phyloP scores from a whole-genome alignment of 2,329 filamentous ascomycete genomes.

The Colletotrichum sp. region DNA sequence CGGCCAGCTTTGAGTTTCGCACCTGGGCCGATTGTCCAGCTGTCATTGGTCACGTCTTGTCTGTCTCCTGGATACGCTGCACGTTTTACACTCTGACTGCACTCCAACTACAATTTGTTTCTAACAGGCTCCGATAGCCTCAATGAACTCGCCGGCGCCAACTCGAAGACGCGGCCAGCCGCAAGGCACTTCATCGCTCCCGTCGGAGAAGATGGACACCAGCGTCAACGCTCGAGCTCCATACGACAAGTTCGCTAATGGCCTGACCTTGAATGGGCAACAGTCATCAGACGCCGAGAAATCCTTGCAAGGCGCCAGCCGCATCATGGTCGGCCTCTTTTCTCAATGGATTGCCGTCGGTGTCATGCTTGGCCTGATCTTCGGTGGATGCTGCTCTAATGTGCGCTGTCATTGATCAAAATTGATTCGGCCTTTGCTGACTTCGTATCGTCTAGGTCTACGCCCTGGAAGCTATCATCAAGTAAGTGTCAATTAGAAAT shows the following conservation, averaged over 20 bases:
- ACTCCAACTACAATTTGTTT: background rate
- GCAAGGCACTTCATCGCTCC: constrained; percentile 19
- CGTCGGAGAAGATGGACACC: constrained; percentile 17
- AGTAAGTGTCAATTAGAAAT: constrained; percentile 61
- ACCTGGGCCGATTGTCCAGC: background rate
- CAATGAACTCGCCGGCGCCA: constrained; percentile 51
- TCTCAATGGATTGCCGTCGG: constrained; percentile 68
- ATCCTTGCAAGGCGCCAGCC: constrained; percentile 39
- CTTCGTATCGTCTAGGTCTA: constrained; percentile 70
- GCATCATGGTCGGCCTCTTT: constrained; percentile 62
- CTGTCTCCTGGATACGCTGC: background rate
- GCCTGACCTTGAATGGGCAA: background rate
- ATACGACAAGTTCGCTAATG: background rate
- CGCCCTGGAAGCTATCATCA: constrained; percentile 91
- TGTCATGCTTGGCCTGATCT: constrained; percentile 83
- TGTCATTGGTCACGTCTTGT: background rate
- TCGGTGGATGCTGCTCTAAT: constrained; percentile 95
- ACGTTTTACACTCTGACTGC: background rate
- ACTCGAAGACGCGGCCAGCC: constrained; percentile 40
- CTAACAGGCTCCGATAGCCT: constrained; percentile 8
- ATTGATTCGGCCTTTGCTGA: background rate
- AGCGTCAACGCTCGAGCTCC: background rate
- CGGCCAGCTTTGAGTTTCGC: background rate
- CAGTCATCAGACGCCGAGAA: background rate
- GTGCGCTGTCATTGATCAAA: constrained; percentile 52